Evolutionary conservation across 1,284 basidiomycete genomes (phyloP), one percentile per base, ranked within the genome.

Genomic region (Ustilago bromivora): DNA sequence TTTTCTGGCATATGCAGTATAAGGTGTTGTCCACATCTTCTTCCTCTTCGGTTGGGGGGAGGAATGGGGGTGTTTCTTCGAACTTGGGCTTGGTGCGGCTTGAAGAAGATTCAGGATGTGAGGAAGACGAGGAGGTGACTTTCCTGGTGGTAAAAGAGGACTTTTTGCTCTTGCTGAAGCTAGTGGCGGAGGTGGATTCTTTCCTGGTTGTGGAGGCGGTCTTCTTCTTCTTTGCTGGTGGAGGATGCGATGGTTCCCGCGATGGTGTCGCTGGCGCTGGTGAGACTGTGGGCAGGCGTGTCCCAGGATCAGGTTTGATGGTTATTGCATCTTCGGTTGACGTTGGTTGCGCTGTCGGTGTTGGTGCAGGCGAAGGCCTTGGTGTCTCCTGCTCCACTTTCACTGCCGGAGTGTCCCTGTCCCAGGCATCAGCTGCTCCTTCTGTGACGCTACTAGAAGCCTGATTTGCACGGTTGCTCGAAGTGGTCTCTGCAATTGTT

Each of bases 1-100:
- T 60, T 8, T 46, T 57, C 17, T 75, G 71, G 59, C 80, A 81
- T 56, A 76, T 69, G 64, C 80, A 81, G 55, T 81, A 79, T 2
- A 81, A 59, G 9, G 66, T 61, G 10, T 54, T 65, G 56, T 79
- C 80, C 40, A 71, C 71, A 17, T 79, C 79, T 17, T 76, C 72
- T 5, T 66, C 63, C 3, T 66, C 60, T 17, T 58, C 46, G 10
- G 35, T 32, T 23, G n/a, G 12, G 4, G 3, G 35, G 41, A 38
- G 49, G 40, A 5, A 13, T 19, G 47, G 65, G 60, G 2, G 34
- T n/a, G 23, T 13, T 23, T 4, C 38, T 32, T 75, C 67, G 12
- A 8, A 15, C 52, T 64, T 68, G 17, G 28, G 19, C 57, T 61
- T 61, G 13, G 32, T 43, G 19, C 49, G 56, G 36, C 57, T 51